Evolutionary conservation across 2,329 filamentous ascomycete genomes (phyloP).

Genomic region (Aspergillus fumigatus): DNA sequence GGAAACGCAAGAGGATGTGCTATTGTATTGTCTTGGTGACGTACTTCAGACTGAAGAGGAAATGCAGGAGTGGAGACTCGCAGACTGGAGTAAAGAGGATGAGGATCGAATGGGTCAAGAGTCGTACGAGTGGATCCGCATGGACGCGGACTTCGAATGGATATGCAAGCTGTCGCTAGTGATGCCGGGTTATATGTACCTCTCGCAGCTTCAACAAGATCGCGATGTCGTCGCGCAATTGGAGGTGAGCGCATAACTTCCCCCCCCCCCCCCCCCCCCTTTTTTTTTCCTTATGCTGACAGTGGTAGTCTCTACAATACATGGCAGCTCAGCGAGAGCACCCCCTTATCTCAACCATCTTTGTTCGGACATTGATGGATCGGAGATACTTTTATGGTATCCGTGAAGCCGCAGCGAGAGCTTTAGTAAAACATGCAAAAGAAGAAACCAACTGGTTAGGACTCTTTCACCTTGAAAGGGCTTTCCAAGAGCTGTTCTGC

Average conservation of each 20-base stretch:
- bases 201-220: conserved; percentile 95
- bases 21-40: conserved; percentile 89
- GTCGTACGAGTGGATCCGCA: conserved; percentile 96
- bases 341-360: conserved; percentile 79
- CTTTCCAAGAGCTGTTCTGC: conserved; percentile 86
- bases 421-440: conserved; percentile 71
- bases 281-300: conserved; percentile 4
- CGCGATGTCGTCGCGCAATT: conserved; percentile 87
- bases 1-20: conserved; percentile 70
- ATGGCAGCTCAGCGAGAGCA: conserved; percentile 65
- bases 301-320: conserved; percentile 63
- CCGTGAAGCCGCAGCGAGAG: conserved; percentile 75
- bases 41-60: conserved; percentile 81
- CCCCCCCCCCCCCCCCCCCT: no score
- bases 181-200: conserved; percentile 95
- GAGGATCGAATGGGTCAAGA: conserved; percentile 91
- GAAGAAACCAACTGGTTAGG: conserved; percentile 71
- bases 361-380: conserved; percentile 86
- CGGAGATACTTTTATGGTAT: conserved; percentile 91
- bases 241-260: conserved; percentile 41
- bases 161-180: conserved; percentile 76
- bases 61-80: conserved; percentile 73
- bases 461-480: conserved; percentile 75
- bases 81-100: conserved; percentile 84
- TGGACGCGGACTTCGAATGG: conserved; percentile 99